Percentiles rank a stretch among this genome's conserved stretches.
Conservation (phyloP, 192 early-diverging fungal genomes). For the Backusella tarrabulga region DNA sequence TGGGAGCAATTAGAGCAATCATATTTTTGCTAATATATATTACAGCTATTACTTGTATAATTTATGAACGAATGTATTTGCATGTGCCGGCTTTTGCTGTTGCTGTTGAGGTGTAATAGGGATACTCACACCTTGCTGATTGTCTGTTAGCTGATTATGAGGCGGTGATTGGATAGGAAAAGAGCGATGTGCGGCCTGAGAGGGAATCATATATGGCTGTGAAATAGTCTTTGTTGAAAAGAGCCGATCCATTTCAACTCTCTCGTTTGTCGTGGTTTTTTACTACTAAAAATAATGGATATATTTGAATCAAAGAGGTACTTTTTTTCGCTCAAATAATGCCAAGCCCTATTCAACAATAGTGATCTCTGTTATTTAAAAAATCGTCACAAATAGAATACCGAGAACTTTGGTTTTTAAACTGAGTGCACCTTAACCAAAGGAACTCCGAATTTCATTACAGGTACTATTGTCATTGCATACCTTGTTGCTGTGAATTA, state of each 20-base stretch:
- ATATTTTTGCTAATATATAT: neutral
- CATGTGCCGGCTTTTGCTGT: conserved; percentile 6
- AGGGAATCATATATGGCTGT: conserved; percentile 4
- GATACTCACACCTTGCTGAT: neutral
- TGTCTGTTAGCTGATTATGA: conserved; percentile 6
- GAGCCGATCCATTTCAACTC: neutral
- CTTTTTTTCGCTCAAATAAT: neutral
- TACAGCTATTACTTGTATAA: conserved; percentile 31
- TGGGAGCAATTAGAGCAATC: too few species aligned
- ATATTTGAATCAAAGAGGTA: neutral
- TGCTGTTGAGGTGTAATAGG: conserved; percentile 10
- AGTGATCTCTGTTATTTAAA: neutral
- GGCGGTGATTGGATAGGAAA: conserved; percentile 14
- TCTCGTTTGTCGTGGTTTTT: neutral
- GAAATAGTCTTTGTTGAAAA: neutral
- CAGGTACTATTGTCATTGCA: neutral
- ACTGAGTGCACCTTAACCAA: neutral
- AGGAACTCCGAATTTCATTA: conserved; percentile 1
- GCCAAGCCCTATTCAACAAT: conserved; percentile 6
- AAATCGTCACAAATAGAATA: conserved; percentile 14
- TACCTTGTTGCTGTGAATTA: neutral
- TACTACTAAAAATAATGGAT: neutral
- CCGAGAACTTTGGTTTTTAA: conserved; percentile 11
- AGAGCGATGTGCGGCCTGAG: conserved; percentile 7
- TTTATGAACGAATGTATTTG: conserved; percentile 39